A percentile compares a stretch with the other conserved stretches of the same genome.
Evolutionary conservation across 805 yeast species (phyloP).

Genomic region (Metschnikowia matae): DNA sequence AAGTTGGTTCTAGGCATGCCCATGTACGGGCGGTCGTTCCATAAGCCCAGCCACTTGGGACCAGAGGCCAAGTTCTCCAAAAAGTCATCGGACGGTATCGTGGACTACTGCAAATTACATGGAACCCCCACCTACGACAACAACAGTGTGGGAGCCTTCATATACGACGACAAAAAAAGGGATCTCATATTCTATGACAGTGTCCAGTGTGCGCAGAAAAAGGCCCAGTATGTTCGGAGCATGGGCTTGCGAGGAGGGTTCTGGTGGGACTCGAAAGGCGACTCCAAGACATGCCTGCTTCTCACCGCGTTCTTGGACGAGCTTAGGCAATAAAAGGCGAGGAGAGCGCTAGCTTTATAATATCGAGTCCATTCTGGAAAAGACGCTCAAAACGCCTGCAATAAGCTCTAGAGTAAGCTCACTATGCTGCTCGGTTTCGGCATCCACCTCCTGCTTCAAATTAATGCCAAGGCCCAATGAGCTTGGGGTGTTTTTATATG

Average conservation of each 20-base stretch:
- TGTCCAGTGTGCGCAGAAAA: slow-evolving; percentile 44
- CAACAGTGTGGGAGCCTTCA: slow-evolving; percentile 41
- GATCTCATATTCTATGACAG: slow-evolving; percentile 54
- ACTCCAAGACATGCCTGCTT: slow-evolving; percentile 41
- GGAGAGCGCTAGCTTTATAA: slow-evolving; percentile 36
- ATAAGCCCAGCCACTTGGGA: slow-evolving; percentile 31
- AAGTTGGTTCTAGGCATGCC: slow-evolving; percentile 86
- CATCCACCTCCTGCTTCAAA: slow-evolving; percentile 51
- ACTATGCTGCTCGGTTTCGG: slow-evolving; percentile 49
- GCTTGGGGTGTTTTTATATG: slow-evolving; percentile 57
- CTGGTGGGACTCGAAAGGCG: slow-evolving; percentile 95
- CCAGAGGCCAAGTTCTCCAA: slow-evolving; percentile 39
- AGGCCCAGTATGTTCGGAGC: slow-evolving; percentile 54
- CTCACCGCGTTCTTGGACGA: slow-evolving; percentile 27
- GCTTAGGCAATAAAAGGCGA: slow-evolving; percentile 1
- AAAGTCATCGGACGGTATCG: slow-evolving; percentile 29
- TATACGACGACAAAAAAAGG: slow-evolving; percentile 12
- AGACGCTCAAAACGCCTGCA: slow-evolving; percentile 89
- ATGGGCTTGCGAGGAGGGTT: slow-evolving; percentile 73
- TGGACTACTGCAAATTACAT: slow-evolving; percentile 51
- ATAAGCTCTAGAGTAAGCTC: slow-evolving; percentile 80
- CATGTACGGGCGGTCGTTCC: slow-evolving; percentile 57
- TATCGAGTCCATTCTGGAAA: slow-evolving; percentile 87
- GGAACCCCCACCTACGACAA: slow-evolving; percentile 50
- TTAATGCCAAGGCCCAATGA: slow-evolving; percentile 71